These are phyloP conservation scores for Fagopyrum homotropicum DNA, from an alignment of 148 eudicot species.

Conservation along the genomic window DNA sequence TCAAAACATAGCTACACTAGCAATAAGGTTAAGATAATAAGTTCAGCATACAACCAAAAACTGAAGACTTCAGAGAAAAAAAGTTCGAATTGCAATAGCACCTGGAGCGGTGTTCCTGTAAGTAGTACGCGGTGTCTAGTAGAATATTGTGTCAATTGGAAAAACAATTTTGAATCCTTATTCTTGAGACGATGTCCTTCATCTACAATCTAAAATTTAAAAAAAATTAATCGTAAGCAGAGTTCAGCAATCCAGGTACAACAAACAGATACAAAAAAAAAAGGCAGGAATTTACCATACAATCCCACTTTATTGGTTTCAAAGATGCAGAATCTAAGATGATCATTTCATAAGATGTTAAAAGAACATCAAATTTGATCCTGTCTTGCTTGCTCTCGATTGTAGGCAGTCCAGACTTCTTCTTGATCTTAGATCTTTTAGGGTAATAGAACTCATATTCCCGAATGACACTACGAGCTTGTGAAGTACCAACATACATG, in stretches of 20 bases:
- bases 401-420: slow-evolving; percentile 53
- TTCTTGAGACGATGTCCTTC: slow-evolving; percentile 99
- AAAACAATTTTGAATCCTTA: slow-evolving; percentile 90
- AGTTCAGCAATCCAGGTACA: background rate
- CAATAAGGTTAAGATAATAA: slow-evolving; percentile 6
- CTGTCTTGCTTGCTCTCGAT: slow-evolving; percentile 81
- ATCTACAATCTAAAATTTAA: slow-evolving; percentile 67
- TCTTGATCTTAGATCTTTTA: slow-evolving; percentile 61
- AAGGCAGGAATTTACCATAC: slow-evolving; percentile 53
- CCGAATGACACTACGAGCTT: slow-evolving; percentile 71
- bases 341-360: slow-evolving; percentile 95
- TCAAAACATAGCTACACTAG: background rate
- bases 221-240: slow-evolving; percentile 17
- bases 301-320: slow-evolving; percentile 92
- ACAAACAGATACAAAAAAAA: background rate
- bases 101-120: slow-evolving; percentile 99
- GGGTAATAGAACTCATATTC: slow-evolving; percentile 90
- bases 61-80: background rate
- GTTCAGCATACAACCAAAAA: slow-evolving; percentile 1
- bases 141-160: slow-evolving; percentile 64
- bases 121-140: slow-evolving; percentile 79
- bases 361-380: slow-evolving; percentile 87
- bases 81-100: slow-evolving; percentile 17
- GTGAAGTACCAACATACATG: slow-evolving; percentile 92
- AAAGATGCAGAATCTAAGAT: slow-evolving; percentile 65